A percentile compares a stretch with the other conserved stretches of the same genome.
Conservation (phyloP, 2,329 filamentous ascomycete species). For the Phoma sp. region DNA sequence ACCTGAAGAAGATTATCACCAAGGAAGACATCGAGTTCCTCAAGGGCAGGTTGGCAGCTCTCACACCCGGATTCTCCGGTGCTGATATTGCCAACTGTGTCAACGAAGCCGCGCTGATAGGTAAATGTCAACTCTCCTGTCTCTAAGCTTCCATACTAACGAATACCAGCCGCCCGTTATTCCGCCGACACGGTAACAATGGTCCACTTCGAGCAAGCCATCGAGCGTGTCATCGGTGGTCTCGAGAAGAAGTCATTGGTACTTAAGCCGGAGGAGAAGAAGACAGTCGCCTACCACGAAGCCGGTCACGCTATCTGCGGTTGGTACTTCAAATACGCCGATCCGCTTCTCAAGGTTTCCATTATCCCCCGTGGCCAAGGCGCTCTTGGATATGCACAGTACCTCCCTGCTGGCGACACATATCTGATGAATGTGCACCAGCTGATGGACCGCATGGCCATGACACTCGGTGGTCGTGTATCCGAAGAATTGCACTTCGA, state of each 20-base stretch:
- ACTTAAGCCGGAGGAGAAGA: constrained; percentile 91
- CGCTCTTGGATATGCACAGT: constrained; percentile 94
- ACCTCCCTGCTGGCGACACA: constrained; percentile 87
- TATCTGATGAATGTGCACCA: constrained; percentile 97
- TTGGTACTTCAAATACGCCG: constrained; percentile 97
- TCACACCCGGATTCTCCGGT: constrained; percentile 96
- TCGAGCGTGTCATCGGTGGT: constrained; percentile 95
- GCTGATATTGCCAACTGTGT: constrained; percentile 98
- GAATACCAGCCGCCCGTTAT: constrained; percentile 73
- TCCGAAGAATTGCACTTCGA: constrained; percentile 97
- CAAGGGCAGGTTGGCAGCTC: constrained; percentile 83
- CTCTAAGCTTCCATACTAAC: constrained; percentile 49
- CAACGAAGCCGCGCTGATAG: constrained; percentile 95
- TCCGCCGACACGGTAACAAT: constrained; percentile 83
- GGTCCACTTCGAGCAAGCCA: constrained; percentile 94
- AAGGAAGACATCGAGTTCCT: constrained; percentile 87
- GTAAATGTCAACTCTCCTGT: constrained; percentile 60
- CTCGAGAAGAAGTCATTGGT: constrained; percentile 97
- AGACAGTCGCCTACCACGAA: constrained; percentile 96
- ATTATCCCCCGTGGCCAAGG: constrained; percentile 97
- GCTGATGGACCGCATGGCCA: constrained; percentile 99
- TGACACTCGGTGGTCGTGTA: constrained; percentile 95
- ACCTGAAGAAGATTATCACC: constrained; percentile 93
- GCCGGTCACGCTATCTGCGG: constrained; percentile 98
- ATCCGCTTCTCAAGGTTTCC: constrained; percentile 95